Percentiles rank a stretch among this genome's conserved stretches.
phyloP scores from a whole-genome alignment of 768 basidiomycete genomes.

The Mycena epipterygia region DNA sequence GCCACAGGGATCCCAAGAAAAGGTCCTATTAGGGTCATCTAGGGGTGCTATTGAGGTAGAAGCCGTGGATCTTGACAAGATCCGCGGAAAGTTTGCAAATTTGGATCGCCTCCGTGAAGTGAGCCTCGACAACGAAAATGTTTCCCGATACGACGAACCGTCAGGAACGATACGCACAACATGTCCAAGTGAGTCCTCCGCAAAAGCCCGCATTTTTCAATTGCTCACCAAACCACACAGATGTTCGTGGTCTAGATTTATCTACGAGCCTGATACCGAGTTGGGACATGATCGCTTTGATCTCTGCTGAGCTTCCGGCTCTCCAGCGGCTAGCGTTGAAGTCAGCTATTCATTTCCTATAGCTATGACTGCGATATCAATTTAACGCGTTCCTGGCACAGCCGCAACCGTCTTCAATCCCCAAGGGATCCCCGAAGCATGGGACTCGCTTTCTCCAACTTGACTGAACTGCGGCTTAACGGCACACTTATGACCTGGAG shows the following conservation, averaged over 20 bases:
- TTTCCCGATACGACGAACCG: conserved; percentile 64
- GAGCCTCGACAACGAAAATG: conserved; percentile 80
- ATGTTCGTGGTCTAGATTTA: conserved; percentile 84
- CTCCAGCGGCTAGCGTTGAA: conserved; percentile 82
- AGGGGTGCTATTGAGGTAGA: conserved; percentile 88
- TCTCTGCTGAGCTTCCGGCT: conserved; percentile 70
- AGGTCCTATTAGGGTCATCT: conserved; percentile 83
- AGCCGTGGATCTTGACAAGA: conserved; percentile 85
- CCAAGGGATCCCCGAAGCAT: conserved; percentile 49
- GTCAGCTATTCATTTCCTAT: conserved; percentile 63
- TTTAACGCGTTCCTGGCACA: conserved; percentile 47
- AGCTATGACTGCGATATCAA: conserved; percentile 31
- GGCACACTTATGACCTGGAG: conserved; percentile 79
- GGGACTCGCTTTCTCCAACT: conserved; percentile 58
- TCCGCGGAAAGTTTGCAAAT: conserved; percentile 76
- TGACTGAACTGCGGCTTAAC: conserved; percentile 82
- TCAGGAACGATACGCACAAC: conserved; percentile 65
- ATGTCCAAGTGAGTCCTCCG: conserved; percentile 74
- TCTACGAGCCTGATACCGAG: conserved; percentile 78
- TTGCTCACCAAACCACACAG: conserved; percentile 53
- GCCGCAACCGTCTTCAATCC: conserved; percentile 75
- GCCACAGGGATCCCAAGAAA: conserved; percentile 68
- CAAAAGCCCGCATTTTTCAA: conserved; percentile 8
- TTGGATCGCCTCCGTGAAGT: conserved; percentile 80
- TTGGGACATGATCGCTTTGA: conserved; percentile 79